Base-by-base conservation (phyloP, 495 filamentous ascomycete species). In the Aspergillus steynii region DNA sequence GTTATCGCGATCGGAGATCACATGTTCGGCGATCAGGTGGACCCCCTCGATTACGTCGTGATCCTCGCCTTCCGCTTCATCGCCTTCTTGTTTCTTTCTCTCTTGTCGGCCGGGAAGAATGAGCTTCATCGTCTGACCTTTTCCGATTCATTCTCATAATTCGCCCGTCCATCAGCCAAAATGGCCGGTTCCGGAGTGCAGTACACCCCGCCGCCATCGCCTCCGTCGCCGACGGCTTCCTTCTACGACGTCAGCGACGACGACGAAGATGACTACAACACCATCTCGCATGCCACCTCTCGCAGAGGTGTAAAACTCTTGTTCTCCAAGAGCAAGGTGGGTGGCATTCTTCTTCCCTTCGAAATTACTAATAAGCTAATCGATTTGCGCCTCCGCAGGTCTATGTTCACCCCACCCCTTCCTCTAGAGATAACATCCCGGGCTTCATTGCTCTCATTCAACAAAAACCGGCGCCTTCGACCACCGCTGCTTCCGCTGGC, bases 241-340 rank as follows among this genome's bases (percentile, higher is more conserved):
- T 96, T 93, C 81, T 98, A 97, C 83, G 95, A 93, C 67, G 82
- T 97, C 79, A 97, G 93, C 73, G 95, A 99, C 76, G 92, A 96
- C 62, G 92, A 96, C 51, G 96, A 99, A 74, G 88, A 86, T 64
- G 95, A 93, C 64, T 99, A 99, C 76, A 91, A 93, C 71, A 98
- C 93, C 27, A 95, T 99, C 73, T 91, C 92, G 9, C 92, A 96
- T 71, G 86, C 87, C 14, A 84, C 80, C 56, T 86, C 89, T 1
- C 88, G 90, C 2, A 85, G 87, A 61, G 94, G 95, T 5, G 96
- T 99, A 48, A 99, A 97, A 78, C 80, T 99, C n/a, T 78, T 99
- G 29, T 97, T 88, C 68, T 93, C 92, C 28, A 99, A 99, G 76
- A 97, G 93, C 87, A 99, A 99, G 81, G 91, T 88, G 64, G 45